Evolutionary conservation across 2,329 filamentous ascomycete genomes (phyloP).

Genomic region (Penicillium vulpinum): DNA sequence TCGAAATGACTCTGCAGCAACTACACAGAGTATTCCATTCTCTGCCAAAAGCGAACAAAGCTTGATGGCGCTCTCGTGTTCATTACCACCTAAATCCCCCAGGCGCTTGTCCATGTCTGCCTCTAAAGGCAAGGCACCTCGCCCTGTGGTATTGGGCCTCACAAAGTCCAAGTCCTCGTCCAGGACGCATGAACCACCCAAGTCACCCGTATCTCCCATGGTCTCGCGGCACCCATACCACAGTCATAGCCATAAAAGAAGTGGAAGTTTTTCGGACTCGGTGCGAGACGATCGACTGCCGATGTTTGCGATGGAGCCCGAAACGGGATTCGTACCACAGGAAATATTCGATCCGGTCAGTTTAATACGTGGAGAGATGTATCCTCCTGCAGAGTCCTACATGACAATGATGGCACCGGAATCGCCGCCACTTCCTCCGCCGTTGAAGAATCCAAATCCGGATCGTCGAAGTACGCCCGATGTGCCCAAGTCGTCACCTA

Average conservation of each 20-base stretch:
- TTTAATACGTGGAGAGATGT: slow-evolving; percentile 80
- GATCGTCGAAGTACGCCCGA: slow-evolving; percentile 36
- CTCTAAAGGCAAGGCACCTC: slow-evolving; percentile 38
- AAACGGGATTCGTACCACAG: slow-evolving; percentile 53
- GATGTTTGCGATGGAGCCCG: slow-evolving; percentile 49
- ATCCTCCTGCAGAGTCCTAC: slow-evolving; percentile 79
- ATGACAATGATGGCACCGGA: slow-evolving; percentile 65
- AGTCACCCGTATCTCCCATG: slow-evolving; percentile 29
- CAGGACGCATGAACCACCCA: slow-evolving; percentile 24
- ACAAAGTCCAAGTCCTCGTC: slow-evolving; percentile 31
- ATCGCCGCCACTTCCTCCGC: slow-evolving; percentile 42
- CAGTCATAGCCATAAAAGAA: slow-evolving; percentile 70
- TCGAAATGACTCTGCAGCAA: slow-evolving; percentile 39
- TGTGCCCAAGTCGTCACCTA: slow-evolving; percentile 29
- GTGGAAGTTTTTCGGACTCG: slow-evolving; percentile 84
- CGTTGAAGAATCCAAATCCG: slow-evolving; percentile 23
- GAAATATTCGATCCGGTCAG: slow-evolving; percentile 73
- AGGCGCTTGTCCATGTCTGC: slow-evolving; percentile 40
- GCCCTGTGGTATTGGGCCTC: slow-evolving; percentile 43
- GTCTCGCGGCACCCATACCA: slow-evolving; percentile 50
- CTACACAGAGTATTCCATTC: slow-evolving; percentile 36
- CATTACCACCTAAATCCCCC: slow-evolving; percentile 53
- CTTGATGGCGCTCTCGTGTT: slow-evolving; percentile 61
- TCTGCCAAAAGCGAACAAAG: slow-evolving; percentile 52
- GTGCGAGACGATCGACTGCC: slow-evolving; percentile 66